Conservation (phyloP, 768 basidiomycete genomes). For the Trametes gibbosa region DNA sequence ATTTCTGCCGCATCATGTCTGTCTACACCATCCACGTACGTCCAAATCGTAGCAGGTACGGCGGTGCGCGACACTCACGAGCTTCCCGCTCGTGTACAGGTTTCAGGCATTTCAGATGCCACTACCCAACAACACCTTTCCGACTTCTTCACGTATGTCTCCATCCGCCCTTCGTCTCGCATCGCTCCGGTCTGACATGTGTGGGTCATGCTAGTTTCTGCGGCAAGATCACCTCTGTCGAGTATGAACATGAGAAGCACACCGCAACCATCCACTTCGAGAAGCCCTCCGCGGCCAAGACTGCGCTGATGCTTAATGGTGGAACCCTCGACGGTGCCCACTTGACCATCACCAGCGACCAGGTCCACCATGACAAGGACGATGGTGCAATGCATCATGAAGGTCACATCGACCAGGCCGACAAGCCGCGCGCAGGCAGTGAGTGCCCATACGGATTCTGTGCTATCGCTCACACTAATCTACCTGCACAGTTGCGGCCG, state of each 20-base stretch:
- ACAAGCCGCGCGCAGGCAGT: conserved; percentile 91
- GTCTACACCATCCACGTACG: conserved; percentile 23
- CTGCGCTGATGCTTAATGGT: conserved; percentile 81
- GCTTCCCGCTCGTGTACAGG: conserved; percentile 39
- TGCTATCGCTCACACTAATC: background rate
- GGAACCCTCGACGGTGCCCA: conserved; percentile 72
- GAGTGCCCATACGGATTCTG: conserved; percentile 24
- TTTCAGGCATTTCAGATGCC: conserved; percentile 62
- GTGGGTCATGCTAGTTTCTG: conserved; percentile 60
- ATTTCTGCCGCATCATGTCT: conserved; percentile 13
- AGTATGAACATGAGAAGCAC: conserved; percentile 43
- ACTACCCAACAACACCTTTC: conserved; percentile 68
- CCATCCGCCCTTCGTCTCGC: background rate
- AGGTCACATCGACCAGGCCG: conserved; percentile 66
- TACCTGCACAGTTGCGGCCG: conserved; percentile 68
- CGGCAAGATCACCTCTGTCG: conserved; percentile 78
- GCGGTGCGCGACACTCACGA: background rate
- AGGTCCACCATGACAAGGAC: conserved; percentile 54
- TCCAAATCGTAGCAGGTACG: background rate
- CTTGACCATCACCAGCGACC: conserved; percentile 70
- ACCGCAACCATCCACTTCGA: conserved; percentile 80
- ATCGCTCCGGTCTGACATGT: background rate
- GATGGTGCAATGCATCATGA: conserved; percentile 35
- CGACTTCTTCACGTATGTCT: conserved; percentile 77
- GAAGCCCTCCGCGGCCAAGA: conserved; percentile 80